Evolutionary conservation across 2,329 filamentous ascomycete genomes (phyloP), one percentile per base, ranked within the genome.

Genomic region (Colletotrichum australisinense): DNA sequence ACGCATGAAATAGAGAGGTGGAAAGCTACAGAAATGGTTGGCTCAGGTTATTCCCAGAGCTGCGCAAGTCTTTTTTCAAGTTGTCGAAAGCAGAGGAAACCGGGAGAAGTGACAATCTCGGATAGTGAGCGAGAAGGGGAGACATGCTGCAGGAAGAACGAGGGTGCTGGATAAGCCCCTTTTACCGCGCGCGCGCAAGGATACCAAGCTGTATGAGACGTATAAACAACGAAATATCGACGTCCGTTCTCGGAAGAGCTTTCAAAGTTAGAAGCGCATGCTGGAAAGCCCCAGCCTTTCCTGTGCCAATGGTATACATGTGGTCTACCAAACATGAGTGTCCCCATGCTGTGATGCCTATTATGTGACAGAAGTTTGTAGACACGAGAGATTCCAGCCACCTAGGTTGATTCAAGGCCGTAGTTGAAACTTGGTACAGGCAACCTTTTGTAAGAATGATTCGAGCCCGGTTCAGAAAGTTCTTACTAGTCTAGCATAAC

Each of bases 1-100:
- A 67, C 56, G 56, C 72, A 74, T 72, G 72, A 72, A 59, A 72
- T 74, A 74, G 72, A 74, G 52, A 30, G 58, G 68, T 63, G 67
- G 72, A 70, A 70, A 65, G 72, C 68, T 67, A 72, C 71, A 74
- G 72, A 71, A 67, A 72, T 38, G 62, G 60, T 53, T 53, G 22
- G 57, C 66, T 73, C 35, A 32, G 70, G 38, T 59, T 46, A 49
- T 60, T 19, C 11, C n/a, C 19, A n/a, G 28, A 56, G 52, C 63
- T 32, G 67, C 59, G 49, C n/a, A 65, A 52, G 60, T 49, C 35
- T 55, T 26, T 53, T 67, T 38, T 62, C 32, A 35, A n/a, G 22
- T 46, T 55, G 32, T 49, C 24, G 8, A 14, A n/a, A 38, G 30
- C 30, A 30, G 11, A 19, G 42, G 19, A n/a, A n/a, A 19, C 19